Base-by-base conservation (phyloP, 1,139 yeast genomes). In the Yarrowia galli region DNA sequence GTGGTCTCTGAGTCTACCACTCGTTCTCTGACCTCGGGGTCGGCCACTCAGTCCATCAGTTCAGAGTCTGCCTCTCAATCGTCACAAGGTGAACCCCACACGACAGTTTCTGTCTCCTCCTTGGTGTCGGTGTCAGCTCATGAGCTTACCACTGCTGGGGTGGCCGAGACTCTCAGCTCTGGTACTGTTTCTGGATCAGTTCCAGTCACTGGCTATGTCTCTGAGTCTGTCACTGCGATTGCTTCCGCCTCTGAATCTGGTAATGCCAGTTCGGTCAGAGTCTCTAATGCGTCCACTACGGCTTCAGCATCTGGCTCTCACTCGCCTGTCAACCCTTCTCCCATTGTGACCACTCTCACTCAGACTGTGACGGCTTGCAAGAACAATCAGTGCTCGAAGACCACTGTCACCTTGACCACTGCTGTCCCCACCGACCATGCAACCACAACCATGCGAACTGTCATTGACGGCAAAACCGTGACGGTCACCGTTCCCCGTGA, bases 301-400 rank as follows among this genome's bases (percentile, higher is more conserved):
- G n/a, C n/a, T n/a, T n/a, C n/a, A n/a, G n/a, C n/a, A 10, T 28
- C 32, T 10, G 9, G 32, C 32, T 28, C 8, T 28, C 32, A 28
- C 32, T 28, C 32, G 32, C 10, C 32, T 6, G 8, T 28, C 32
- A 8, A 35, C 13, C 36, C 36, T 35, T 13, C 36, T 35, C 36
- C 15, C 36, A 9, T 35, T 35, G 36, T 35, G 10, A 18, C 58
- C 58, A 36, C 60, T 6, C 20, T 53, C 32, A 36, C 60, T 22
- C 60, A 53, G 60, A 36, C 32, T 20, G 60, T 53, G 15, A 36
- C 43, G 9, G 60, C 60, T 12, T 53, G 60, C 60, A 38, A n/a
- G 9, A 20, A 18, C 25, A 22, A 23, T 38, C 9, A 18, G 36
- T 56, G 49, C 38, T 25, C 40, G 2, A n/a, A 40, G 18, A 28